Conservation (phyloP, 768 basidiomycete species). For the Trametes cinnabarina region DNA sequence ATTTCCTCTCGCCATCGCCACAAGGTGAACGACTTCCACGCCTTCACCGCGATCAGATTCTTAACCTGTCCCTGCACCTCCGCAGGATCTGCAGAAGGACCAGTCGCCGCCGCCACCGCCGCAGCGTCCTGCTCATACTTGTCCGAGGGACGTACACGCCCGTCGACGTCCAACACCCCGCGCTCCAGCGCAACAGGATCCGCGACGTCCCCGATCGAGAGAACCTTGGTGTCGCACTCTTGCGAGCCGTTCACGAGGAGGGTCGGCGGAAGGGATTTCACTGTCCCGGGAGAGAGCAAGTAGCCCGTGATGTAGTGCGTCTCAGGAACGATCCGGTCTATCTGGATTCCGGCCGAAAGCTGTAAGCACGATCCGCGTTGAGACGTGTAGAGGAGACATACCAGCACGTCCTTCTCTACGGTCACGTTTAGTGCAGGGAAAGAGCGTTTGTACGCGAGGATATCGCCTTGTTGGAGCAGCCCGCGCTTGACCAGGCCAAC, state of each 20-base stretch:
- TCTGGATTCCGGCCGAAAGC: slow-evolving; percentile 31
- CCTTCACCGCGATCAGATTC: slow-evolving; percentile 33
- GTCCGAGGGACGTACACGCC: slow-evolving; percentile 39
- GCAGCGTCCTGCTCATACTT: slow-evolving; percentile 32
- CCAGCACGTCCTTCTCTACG: slow-evolving; percentile 58
- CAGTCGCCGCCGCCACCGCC: neutral
- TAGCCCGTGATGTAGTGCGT: slow-evolving; percentile 43
- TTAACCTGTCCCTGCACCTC: neutral
- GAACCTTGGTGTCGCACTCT: neutral
- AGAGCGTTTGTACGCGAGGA: slow-evolving; percentile 51
- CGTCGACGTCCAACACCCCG: slow-evolving; percentile 50
- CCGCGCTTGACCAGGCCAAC: slow-evolving; percentile 43
- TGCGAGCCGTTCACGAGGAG: slow-evolving; percentile 31
- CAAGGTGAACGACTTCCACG: slow-evolving; percentile 56
- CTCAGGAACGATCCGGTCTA: slow-evolving; percentile 44
- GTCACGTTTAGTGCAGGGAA: slow-evolving; percentile 39
- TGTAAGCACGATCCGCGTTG: too few relatives aligned
- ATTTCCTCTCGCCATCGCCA: slow-evolving; percentile 48
- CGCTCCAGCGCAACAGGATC: slow-evolving; percentile 50
- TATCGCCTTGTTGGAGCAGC: slow-evolving; percentile 50
- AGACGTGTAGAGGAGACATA: slow-evolving; percentile 21
- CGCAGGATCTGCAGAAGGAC: neutral
- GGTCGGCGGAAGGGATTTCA: slow-evolving; percentile 36
- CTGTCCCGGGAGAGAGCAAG: slow-evolving; percentile 39
- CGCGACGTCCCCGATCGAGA: slow-evolving; percentile 22